Evolutionary conservation across 2,329 filamentous ascomycete genomes (phyloP).

Genomic region (Penicillium concentricum): DNA sequence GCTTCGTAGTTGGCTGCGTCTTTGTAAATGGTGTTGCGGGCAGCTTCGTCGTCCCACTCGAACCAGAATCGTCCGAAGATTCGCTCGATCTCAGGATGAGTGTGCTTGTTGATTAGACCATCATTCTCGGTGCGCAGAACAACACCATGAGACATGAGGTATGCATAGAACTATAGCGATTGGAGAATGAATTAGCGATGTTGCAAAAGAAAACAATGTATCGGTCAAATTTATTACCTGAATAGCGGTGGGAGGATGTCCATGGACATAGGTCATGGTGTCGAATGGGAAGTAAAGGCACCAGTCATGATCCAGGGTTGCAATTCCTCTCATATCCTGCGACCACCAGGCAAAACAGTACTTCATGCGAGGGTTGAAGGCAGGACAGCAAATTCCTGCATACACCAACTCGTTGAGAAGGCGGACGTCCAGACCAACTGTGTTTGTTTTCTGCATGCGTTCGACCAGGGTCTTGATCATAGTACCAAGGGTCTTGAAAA

Average conservation of each 20-base stretch:
- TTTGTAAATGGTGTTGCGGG: not conserved
- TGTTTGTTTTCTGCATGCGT: slow-evolving; percentile 49
- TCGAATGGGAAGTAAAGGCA: slow-evolving; percentile 40
- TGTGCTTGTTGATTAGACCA: not conserved
- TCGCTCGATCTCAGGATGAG: not conserved
- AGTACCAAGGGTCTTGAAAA: slow-evolving; percentile 47
- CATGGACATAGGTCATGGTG: slow-evolving; percentile 29
- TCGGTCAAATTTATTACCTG: slow-evolving; percentile 24
- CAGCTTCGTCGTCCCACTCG: not conserved
- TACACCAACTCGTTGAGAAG: slow-evolving; percentile 41
- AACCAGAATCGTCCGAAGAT: slow-evolving; percentile 12
- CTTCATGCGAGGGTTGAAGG: slow-evolving; percentile 47
- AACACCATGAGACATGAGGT: slow-evolving; percentile 3
- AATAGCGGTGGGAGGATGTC: slow-evolving; percentile 20
- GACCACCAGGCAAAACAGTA: slow-evolving; percentile 22
- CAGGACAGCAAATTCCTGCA: slow-evolving; percentile 43
- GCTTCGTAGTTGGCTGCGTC: slow-evolving; percentile 7
- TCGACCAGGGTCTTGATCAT: slow-evolving; percentile 71
- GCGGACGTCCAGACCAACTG: slow-evolving; percentile 40
- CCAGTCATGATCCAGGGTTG: not conserved
- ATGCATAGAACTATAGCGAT: slow-evolving; percentile 9
- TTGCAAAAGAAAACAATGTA: not conserved
- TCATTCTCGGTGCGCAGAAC: not conserved
- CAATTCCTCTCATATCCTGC: not conserved
- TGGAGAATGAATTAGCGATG: slow-evolving; percentile 1